Base-by-base conservation (phyloP, 352 stramenopile genomes). In the Chrysophaeum taylorii region DNA sequence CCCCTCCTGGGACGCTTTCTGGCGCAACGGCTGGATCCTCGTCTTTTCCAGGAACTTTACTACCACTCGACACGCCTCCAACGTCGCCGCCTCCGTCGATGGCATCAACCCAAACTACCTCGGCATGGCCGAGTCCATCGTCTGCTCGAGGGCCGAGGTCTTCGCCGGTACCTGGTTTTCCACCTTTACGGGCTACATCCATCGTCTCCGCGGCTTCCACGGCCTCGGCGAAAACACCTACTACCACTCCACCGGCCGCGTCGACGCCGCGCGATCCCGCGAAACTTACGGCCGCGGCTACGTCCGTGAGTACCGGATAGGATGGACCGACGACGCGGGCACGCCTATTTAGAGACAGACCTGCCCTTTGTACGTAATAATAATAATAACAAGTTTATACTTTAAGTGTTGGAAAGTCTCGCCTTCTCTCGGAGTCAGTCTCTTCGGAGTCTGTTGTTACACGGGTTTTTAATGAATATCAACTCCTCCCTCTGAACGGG, bases 111-210 rank as follows among this genome's bases (percentile, higher is more conserved):
- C 75, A 0, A 91, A 91, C 72, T 88, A 81, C 48, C 82, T 84
- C 36, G 85, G 85, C 18, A 92, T 91, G 87, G 72, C 91, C 14
- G 87, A 93, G 73, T 83, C 87, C 62, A 71, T 91, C 21, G 76
- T 93, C 52, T 79, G 82, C 27, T 84, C 73, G 23, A 77, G 82
- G 52, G 84, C 64, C 2, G 53, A 71, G 41, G 78, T 75, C 43
- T 93, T 91, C 75, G 79, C 76, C 25, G 87, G 87, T 14, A 90
- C 82, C 25, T 91, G 78, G 73, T 82, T 85, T 48, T 86, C 75
- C 35, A 93, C 87, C n/a, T 93, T 93, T 76, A 85, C 82, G 33
- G 83, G 81, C 36, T 93, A 89, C 73, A 92, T 93, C 50, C 82
- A 85, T 71, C 77, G 87, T 27, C 79, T 93, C 64, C 66, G 87